Evolutionary conservation across 208 protist species (phyloP).

Genomic region (Crithidia bombi): DNA sequence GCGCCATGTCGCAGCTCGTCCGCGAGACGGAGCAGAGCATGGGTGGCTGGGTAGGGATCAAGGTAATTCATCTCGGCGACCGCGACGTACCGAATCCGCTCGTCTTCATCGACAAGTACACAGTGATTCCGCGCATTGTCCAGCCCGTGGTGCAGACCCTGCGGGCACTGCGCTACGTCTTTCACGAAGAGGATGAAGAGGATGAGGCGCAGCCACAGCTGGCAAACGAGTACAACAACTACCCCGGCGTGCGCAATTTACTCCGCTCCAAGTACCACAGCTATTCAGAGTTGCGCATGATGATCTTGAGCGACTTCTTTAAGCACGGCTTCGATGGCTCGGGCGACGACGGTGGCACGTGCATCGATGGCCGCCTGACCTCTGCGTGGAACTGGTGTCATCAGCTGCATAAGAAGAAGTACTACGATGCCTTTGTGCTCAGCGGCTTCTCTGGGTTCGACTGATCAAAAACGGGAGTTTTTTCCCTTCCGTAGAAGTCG

Average conservation of each 20-base stretch:
- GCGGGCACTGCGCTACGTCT: slow-evolving; percentile 66
- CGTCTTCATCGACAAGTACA: slow-evolving; percentile 99
- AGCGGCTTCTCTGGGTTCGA: slow-evolving; percentile 97
- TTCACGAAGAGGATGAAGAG: slow-evolving; percentile 42
- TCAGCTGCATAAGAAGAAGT: slow-evolving; percentile 96
- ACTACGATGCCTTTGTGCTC: slow-evolving; percentile 96
- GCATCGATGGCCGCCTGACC: slow-evolving; percentile 98
- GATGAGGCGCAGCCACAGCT: slow-evolving; percentile 17
- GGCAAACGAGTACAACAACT: slow-evolving; percentile 42
- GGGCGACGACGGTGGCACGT: slow-evolving; percentile 93
- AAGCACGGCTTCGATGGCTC: slow-evolving; percentile 94
- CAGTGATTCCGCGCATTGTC: slow-evolving; percentile 94
- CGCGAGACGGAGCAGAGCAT: slow-evolving; percentile 74
- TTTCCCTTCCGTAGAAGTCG: neutral
- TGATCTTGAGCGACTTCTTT: slow-evolving; percentile 97
- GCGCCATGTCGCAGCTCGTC: slow-evolving; percentile 85
- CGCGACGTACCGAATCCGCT: slow-evolving; percentile 97
- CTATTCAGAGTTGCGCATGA: slow-evolving; percentile 62
- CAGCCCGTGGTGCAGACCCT: slow-evolving; percentile 92
- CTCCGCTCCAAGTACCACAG: slow-evolving; percentile 80
- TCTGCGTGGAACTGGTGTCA: slow-evolving; percentile 98
- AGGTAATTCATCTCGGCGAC: slow-evolving; percentile 97
- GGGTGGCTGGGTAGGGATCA: slow-evolving; percentile 95
- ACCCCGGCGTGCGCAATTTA: slow-evolving; percentile 78
- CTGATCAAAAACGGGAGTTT: slow-evolving; percentile 29